Percentiles rank a stretch among this genome's conserved stretches.
These are phyloP conservation scores for Coleophoma cylindrospora DNA, from an alignment of 2,329 filamentous ascomycete species.

Conservation along the genomic window DNA sequence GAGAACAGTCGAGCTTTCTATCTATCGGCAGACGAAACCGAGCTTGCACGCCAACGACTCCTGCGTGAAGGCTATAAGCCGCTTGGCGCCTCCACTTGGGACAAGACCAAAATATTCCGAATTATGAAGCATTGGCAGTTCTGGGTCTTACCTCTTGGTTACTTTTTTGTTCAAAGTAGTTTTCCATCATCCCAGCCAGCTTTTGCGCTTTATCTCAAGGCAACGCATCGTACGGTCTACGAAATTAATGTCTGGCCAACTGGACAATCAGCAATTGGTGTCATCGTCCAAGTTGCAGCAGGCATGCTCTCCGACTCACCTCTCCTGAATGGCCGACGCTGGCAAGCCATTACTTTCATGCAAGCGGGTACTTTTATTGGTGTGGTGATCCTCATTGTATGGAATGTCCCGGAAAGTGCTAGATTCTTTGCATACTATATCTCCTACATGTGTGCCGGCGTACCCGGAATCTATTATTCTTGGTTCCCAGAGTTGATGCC, in stretches of 20 bases:
- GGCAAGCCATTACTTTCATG: constrained; percentile 18
- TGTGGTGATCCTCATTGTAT: constrained; percentile 22
- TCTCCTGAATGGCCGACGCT: constrained; percentile 14
- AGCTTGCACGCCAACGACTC: constrained; percentile 12
- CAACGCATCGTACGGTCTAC: constrained; percentile 8
- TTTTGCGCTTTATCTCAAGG: constrained; percentile 17
- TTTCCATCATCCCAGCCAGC: constrained; percentile 13
- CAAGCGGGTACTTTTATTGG: constrained; percentile 20
- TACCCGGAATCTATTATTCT: constrained; percentile 26
- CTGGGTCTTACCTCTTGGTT: constrained; percentile 18
- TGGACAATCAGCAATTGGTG: constrained; percentile 11
- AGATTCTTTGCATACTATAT: constrained; percentile 28
- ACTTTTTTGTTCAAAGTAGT: constrained; percentile 17
- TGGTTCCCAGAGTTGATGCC: constrained; percentile 24
- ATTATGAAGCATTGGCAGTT: constrained; percentile 21
- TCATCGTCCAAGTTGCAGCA: constrained; percentile 14
- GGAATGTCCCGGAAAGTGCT: constrained; percentile 23
- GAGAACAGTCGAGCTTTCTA: constrained; percentile 34
- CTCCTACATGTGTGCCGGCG: constrained; percentile 25
- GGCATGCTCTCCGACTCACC: constrained; percentile 20
- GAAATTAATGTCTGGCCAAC: constrained; percentile 18
- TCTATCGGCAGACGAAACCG: constrained; percentile 15
- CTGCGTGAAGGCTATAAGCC: constrained; percentile 14
- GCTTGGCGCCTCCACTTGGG: constrained; percentile 15
- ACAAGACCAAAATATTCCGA: constrained; percentile 17